A percentile compares a stretch with the other conserved stretches of the same genome.
These are phyloP conservation scores for Carex arenaria DNA, from an alignment of 202 grass and related monocot genomes.

Conservation along the genomic window DNA sequence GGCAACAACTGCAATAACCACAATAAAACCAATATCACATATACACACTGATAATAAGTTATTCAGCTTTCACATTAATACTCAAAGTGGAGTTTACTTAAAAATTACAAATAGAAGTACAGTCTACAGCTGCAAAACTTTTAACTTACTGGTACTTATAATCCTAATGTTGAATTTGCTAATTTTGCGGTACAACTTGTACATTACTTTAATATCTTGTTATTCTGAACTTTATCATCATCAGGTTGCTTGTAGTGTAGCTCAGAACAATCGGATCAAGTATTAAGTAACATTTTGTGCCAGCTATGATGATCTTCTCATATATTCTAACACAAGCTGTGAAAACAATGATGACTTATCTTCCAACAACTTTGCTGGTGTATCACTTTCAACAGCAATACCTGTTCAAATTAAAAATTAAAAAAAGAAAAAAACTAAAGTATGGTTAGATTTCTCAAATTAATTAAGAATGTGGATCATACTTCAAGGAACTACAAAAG, in stretches of 20 bases:
- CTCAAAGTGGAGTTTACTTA: no score
- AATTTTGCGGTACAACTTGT: neutral
- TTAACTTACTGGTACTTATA: no score
- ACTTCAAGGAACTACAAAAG: neutral
- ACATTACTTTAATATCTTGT: neutral
- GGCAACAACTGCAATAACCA: no score
- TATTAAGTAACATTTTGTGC: neutral
- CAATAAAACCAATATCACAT: no score
- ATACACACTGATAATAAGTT: no score
- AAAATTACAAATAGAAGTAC: neutral
- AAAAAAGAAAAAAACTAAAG: neutral
- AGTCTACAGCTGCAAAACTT: neutral
- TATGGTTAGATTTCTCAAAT: neutral
- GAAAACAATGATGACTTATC: constrained; percentile 74
- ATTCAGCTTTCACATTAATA: no score
- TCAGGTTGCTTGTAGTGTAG: neutral
- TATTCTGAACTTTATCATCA: neutral
- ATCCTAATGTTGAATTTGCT: neutral
- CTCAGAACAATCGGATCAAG: neutral
- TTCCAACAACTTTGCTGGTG: constrained; percentile 55
- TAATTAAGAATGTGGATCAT: neutral
- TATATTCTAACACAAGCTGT: constrained; percentile 83
- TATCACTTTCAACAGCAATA: constrained; percentile 57
- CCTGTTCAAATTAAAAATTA: constrained; percentile 33
- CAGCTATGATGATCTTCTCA: constrained; percentile 47